Base-by-base conservation (phyloP, 148 eudicot species). In the Oxyria digyna region DNA sequence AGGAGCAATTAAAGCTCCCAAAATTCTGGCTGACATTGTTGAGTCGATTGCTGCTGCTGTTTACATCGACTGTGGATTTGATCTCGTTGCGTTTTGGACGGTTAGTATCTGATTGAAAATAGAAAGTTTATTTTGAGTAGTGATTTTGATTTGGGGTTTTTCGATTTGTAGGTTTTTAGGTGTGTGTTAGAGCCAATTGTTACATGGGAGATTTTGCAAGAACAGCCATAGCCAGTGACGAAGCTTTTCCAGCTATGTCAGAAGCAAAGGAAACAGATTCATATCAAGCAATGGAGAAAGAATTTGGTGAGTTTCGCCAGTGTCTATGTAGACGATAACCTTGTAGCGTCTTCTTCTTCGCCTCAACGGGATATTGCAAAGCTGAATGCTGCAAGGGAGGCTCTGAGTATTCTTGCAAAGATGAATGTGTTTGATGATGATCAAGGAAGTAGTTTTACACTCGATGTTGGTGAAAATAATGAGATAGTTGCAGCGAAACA, bases 31-130 rank as follows among this genome's bases (percentile, higher is more conserved):
- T 9, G 97, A 93, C 74, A 85, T 93, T 37, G 97, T 90, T 13
- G 98, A 93, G 77, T 85, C 97, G 4, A 69, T 93, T 6, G 84
- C 85, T 10, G 98, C 90, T 23, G 98, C 98, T 29, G 84, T 90
- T 43, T 93, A 86, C 69, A 69, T 85, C 1, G 97, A 90, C 42
- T 80, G 86, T 54, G 74, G 73, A 31, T 83, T 80, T 32, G 81
- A 94, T 78, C 69, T 90, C 74, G 67, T 82, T 15, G 76, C 42
- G 55, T 74, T 86, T 67, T 94, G 98, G 96, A 42, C 50, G 88
- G 96, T 85, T 37, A 23, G 77, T 75, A n/a, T 2, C 41, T 66
- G 42, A 41, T 12, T 31, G 2, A 15, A 43, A 42, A 18, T 6
- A 21, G 42, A 23, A 3, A 7, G 24, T 49, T 24, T 41, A 46